Conservation (phyloP, 2,329 filamentous ascomycete species). For the Fusarium citri region DNA sequence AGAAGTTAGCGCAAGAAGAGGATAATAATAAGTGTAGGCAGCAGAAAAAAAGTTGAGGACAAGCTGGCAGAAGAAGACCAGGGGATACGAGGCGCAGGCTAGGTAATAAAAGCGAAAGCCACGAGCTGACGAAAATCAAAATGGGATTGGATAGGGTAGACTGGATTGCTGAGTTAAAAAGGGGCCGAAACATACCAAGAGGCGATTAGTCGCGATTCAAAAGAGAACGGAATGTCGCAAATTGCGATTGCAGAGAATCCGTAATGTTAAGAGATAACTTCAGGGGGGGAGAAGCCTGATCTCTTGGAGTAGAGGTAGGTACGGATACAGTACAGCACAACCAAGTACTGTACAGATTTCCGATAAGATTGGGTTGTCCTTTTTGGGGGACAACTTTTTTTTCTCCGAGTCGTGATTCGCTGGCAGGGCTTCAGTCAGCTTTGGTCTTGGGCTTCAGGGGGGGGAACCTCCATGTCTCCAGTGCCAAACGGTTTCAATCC, state of each 20-base stretch:
- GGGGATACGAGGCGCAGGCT: conserved; percentile 31
- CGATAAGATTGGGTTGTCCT: conserved; percentile 28
- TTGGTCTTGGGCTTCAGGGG: conserved; percentile 7
- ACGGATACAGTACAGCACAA: conserved; percentile 2
- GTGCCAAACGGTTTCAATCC: conserved; percentile 13
- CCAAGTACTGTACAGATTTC: conserved; percentile 22
- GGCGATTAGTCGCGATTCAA: conserved; percentile 10
- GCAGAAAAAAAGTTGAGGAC: conserved; percentile 37
- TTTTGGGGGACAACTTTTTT: conserved; percentile 25
- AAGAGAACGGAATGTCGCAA: conserved; percentile 35
- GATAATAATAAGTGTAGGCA: conserved; percentile 24
- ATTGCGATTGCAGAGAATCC: conserved; percentile 14
- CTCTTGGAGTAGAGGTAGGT: neutral
- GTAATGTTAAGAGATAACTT: conserved; percentile 5
- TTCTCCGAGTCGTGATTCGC: conserved; percentile 32
- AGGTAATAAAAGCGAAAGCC: conserved; percentile 25
- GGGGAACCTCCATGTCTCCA: neutral
- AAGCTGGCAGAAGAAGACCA: conserved; percentile 41
- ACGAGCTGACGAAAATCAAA: conserved; percentile 15
- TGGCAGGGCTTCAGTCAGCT: conserved; percentile 31
- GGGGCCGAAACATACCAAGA: conserved; percentile 28
- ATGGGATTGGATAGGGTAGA: neutral
- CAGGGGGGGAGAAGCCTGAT: conserved; percentile 3
- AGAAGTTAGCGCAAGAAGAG: conserved; percentile 18
- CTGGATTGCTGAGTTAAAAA: conserved; percentile 7